phyloP scores from a whole-genome alignment of 805 yeast species.

The Myxozyma neglecta region DNA sequence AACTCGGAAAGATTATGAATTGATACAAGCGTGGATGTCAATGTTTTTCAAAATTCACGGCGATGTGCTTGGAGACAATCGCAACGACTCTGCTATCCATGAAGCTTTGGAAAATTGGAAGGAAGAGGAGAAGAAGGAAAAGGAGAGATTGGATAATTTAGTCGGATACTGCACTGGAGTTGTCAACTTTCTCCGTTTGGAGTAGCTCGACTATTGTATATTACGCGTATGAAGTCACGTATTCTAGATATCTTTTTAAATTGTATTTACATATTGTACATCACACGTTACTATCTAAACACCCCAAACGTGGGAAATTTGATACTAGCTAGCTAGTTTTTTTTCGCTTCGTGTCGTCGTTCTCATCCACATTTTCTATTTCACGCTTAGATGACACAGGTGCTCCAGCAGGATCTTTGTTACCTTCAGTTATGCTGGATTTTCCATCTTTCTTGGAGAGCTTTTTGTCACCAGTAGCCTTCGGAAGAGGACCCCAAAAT shows the following conservation, averaged over 20 bases:
- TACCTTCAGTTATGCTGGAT: background rate
- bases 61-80: slow-evolving; percentile 56
- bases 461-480: slow-evolving; percentile 47
- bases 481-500: slow-evolving; percentile 96
- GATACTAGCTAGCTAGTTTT: background rate
- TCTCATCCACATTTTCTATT: background rate
- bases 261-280: background rate
- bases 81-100: slow-evolving; percentile 39
- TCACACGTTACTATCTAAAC: background rate
- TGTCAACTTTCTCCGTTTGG: slow-evolving; percentile 46
- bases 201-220: slow-evolving; percentile 3
- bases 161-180: slow-evolving; percentile 78
- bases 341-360: background rate
- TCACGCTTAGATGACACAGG: background rate
- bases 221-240: background rate
- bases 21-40: slow-evolving; percentile 76
- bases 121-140: slow-evolving; percentile 42
- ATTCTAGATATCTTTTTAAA: background rate
- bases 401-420: background rate
- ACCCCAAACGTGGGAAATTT: background rate
- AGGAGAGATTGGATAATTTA: slow-evolving; percentile 57
- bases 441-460: background rate
- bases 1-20: slow-evolving; percentile 64
- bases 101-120: slow-evolving; percentile 54
- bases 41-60: slow-evolving; percentile 78